These are phyloP conservation scores for Gymnopilus junonius DNA, from an alignment of 768 basidiomycete species.

Conservation along the genomic window DNA sequence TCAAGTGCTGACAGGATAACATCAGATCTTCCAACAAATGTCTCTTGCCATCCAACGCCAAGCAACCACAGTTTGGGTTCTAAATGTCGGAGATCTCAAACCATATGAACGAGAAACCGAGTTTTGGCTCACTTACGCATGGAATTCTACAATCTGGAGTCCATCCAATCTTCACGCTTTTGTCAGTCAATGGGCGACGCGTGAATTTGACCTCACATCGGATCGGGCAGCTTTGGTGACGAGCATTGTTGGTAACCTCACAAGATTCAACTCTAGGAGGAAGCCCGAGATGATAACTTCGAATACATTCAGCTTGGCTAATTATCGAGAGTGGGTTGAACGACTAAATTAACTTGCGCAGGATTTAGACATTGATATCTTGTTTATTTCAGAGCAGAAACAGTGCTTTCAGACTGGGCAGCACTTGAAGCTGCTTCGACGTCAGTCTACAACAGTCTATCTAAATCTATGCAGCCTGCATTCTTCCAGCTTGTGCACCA, in stretches of 20 bases:
- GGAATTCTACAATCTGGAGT: conserved; percentile 61
- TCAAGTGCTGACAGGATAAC: too few species aligned
- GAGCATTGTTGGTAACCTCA: conserved; percentile 58
- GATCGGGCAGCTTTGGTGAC: conserved; percentile 46
- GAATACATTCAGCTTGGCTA: conserved; percentile 64
- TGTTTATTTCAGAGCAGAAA: conserved; percentile 53
- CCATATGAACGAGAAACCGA: conserved; percentile 74
- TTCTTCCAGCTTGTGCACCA: conserved; percentile 79
- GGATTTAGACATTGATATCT: background rate
- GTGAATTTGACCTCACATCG: conserved; percentile 59
- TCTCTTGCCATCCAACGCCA: conserved; percentile 63
- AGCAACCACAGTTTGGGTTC: conserved; percentile 65
- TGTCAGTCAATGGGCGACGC: conserved; percentile 61
- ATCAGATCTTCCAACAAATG: conserved; percentile 69
- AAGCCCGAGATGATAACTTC: conserved; percentile 70
- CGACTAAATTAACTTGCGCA: background rate
- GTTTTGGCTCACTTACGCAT: conserved; percentile 68
- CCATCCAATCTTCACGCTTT: conserved; percentile 56
- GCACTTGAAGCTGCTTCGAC: conserved; percentile 52
- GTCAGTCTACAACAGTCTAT: conserved; percentile 56
- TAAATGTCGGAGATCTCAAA: conserved; percentile 80
- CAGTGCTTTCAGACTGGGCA: conserved; percentile 54
- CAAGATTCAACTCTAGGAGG: conserved; percentile 58
- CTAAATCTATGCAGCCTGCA: conserved; percentile 50
- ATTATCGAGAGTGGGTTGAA: conserved; percentile 67